A percentile compares a stretch with the other conserved stretches of the same genome.
These are phyloP conservation scores for Obelidium mucronatum DNA, from an alignment of 192 early-diverging fungal species.

Conservation along the genomic window DNA sequence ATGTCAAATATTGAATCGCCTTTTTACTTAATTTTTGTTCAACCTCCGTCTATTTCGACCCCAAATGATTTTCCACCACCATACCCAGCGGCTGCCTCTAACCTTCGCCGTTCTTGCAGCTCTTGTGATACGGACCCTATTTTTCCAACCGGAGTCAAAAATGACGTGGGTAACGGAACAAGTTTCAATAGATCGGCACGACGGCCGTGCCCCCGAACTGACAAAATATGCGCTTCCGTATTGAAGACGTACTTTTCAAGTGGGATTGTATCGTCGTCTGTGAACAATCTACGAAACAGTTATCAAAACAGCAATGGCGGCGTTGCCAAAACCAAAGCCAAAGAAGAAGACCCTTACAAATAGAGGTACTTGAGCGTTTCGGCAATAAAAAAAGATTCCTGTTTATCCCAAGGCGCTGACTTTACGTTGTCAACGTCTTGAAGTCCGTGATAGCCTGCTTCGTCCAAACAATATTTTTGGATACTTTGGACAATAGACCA, in stretches of 20 bases:
- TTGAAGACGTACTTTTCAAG: conserved; percentile 61
- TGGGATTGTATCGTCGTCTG: conserved; percentile 33
- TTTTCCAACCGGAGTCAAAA: neutral
- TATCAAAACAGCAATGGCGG: too few species aligned
- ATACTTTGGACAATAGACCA: conserved; percentile 39
- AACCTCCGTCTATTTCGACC: conserved; percentile 2
- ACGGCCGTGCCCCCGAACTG: conserved; percentile 27
- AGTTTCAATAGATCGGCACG: conserved; percentile 2
- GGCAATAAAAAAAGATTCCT: conserved; percentile 82
- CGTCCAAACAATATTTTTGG: conserved; percentile 7
- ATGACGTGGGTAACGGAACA: neutral
- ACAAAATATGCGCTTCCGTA: conserved; percentile 83
- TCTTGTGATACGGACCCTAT: conserved; percentile 3
- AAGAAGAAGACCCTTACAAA: conserved; percentile 46
- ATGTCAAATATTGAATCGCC: too few species aligned
- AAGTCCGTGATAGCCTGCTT: conserved; percentile 25
- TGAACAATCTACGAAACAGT: conserved; percentile 22
- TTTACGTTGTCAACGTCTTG: conserved; percentile 15
- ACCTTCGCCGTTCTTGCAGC: neutral
- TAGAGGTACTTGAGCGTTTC: conserved; percentile 97
- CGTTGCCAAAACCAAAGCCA: neutral
- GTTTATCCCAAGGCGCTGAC: conserved; percentile 29
- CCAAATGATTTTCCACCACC: neutral
- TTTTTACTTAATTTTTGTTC: neutral
- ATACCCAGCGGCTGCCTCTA: neutral